A percentile compares a stretch with the other conserved stretches of the same genome.
Evolutionary conservation across 805 yeast species (phyloP).

Genomic region (Starmerella lactis-condensi): DNA sequence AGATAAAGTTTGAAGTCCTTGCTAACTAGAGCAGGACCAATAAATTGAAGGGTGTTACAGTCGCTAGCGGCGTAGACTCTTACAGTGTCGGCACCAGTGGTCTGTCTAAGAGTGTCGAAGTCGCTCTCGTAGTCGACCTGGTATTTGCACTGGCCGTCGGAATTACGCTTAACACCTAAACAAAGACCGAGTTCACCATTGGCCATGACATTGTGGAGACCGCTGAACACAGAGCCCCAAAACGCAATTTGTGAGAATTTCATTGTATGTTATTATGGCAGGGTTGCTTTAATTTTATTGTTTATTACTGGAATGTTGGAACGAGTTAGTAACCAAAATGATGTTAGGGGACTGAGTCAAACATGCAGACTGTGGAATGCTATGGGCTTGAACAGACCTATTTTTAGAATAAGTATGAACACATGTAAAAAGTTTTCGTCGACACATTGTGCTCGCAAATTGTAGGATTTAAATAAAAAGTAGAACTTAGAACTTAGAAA

Average conservation of each 20-base stretch:
- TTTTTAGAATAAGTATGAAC: too few species aligned
- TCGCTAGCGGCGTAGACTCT: slow-evolving; percentile 87
- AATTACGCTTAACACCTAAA: slow-evolving; percentile 62
- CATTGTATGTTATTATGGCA: too few species aligned
- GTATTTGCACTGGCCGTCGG: slow-evolving; percentile 53
- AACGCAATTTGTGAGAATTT: slow-evolving; percentile 29
- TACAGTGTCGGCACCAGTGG: slow-evolving; percentile 47
- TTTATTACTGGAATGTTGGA: too few species aligned
- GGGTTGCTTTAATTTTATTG: too few species aligned
- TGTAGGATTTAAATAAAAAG: too few species aligned
- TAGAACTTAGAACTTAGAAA: too few species aligned
- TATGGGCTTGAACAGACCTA: too few species aligned
- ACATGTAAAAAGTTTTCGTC: too few species aligned
- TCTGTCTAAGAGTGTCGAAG: slow-evolving; percentile 36
- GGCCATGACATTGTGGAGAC: slow-evolving; percentile 33
- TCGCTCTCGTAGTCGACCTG: slow-evolving; percentile 54
- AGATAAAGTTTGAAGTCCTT: slow-evolving; percentile 59
- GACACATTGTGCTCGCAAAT: too few species aligned
- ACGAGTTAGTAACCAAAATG: too few species aligned
- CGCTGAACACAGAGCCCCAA: slow-evolving; percentile 23
- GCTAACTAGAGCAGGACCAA: slow-evolving; percentile 73
- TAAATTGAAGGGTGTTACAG: slow-evolving; percentile 67
- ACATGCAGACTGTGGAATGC: too few species aligned
- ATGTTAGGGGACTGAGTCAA: too few species aligned
- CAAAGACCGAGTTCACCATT: slow-evolving; percentile 63